Conservation (phyloP, 2,329 filamentous ascomycete genomes). For the Didymella segeticola region DNA sequence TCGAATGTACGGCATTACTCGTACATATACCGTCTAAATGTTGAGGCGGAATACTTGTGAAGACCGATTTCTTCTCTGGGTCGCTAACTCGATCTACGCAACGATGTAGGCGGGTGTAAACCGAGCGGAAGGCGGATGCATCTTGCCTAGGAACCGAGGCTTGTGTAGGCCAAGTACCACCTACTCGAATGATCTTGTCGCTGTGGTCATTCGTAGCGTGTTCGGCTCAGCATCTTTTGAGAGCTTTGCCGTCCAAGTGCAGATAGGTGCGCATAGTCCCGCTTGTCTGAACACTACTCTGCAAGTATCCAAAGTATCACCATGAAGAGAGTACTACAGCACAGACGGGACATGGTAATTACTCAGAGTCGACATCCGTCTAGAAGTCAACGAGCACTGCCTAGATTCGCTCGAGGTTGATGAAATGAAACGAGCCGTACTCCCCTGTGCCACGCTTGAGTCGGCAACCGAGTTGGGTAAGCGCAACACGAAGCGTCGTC, state of each 20-base stretch:
- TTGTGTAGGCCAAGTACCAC: neutral
- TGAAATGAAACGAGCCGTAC: conserved; percentile 2
- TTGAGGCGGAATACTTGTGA: neutral
- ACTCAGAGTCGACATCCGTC: neutral
- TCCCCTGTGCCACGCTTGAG: neutral
- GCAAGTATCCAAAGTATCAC: no score
- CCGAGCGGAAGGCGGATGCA: conserved; percentile 4
- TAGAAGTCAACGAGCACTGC: neutral
- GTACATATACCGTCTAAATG: neutral
- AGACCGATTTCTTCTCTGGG: neutral
- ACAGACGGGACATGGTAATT: no score
- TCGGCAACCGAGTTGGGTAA: neutral
- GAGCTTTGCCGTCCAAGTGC: no score
- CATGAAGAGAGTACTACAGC: neutral
- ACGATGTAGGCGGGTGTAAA: neutral
- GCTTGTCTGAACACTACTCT: no score
- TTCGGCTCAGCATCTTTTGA: no score
- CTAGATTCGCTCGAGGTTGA: neutral
- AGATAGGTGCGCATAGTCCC: no score
- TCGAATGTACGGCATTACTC: neutral
- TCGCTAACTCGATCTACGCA: neutral
- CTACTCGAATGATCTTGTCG: no score
- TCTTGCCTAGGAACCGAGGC: neutral
- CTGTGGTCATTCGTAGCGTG: no score
- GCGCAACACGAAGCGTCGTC: no score